Evolutionary conservation across 139 green algal species (phyloP), one percentile per base, ranked within the genome.

Genomic region (Chlorella sp.): DNA sequence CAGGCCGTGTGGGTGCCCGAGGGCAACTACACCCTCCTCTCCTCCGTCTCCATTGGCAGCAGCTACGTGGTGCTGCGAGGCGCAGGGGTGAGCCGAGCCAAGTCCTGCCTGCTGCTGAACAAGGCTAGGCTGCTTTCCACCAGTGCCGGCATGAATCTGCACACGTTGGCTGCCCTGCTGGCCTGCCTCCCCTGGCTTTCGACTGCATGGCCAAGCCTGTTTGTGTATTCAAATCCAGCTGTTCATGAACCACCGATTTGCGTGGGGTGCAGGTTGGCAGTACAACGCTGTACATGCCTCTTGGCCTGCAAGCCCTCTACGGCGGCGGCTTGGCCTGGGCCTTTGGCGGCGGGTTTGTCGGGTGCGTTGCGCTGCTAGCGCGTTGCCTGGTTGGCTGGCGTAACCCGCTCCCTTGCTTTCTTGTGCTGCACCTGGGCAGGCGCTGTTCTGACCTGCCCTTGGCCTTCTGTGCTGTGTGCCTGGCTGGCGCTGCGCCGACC

Each of bases 1-100:
- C 16, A 36, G 3, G 79, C 79, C 0, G 79, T 85, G 42, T 37
- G 28, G 28, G n/a, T 85, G 28, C 79, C 79, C 26, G 19, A 30
- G 32, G 79, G 79, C 12, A 66, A 36, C 30, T 85, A 40, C 48
- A 48, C 34, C 4, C 75, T 81, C n/a, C 75, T 19, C 16, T 42
- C 34, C 9, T 30, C 30, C 3, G 48, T 85, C 3, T 15, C 32
- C 3, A 85, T 85, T 30, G 30, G 30, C 79, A n/a, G 15, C 79
- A 85, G 79, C 79, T 68, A 85, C 3, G 79, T 85, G 79, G 30
- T 30, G 79, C 79, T 85, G 11, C 79, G 79, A 3, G 79, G 79
- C 12, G 53, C 42, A 14, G 79, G 79, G 48, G 79, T 85, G 79
- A 85, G 79, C 21, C 7, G 24, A 18, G 77, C 37, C 68, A 76